Evolutionary conservation across 768 basidiomycete genomes (phyloP).

Genomic region (Cubamyces lactineus): DNA sequence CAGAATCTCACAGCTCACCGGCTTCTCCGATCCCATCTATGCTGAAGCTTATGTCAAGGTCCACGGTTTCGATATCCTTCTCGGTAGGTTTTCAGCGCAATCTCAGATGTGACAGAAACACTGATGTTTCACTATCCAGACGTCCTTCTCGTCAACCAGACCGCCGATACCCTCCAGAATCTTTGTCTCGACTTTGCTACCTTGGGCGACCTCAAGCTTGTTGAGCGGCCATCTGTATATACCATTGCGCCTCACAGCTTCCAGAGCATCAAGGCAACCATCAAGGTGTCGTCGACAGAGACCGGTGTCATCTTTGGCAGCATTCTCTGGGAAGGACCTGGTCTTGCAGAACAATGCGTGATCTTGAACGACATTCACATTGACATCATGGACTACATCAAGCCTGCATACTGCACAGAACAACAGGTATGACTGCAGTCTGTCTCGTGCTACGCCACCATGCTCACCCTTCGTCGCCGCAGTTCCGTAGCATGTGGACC

Average conservation of each 20-base stretch:
- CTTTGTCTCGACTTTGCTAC: conserved; percentile 97
- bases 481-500: conserved; percentile 99
- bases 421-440: conserved; percentile 64
- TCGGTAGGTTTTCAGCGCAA: conserved; percentile 55
- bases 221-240: conserved; percentile 92
- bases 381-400: conserved; percentile 99
- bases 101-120: background rate
- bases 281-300: conserved; percentile 98
- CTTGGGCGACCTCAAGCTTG: conserved; percentile 93
- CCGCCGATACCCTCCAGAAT: conserved; percentile 91
- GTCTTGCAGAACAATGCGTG: conserved; percentile 86
- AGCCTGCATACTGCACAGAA: conserved; percentile 94
- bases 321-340: conserved; percentile 93
- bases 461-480: conserved; percentile 8
- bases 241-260: conserved; percentile 96
- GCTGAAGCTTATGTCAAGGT: conserved; percentile 98
- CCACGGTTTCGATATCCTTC: conserved; percentile 94
- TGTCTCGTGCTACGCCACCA: background rate
- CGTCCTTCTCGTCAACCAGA: conserved; percentile 96
- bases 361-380: conserved; percentile 97
- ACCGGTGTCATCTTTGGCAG: conserved; percentile 99
- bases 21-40: conserved; percentile 98
- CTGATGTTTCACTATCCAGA: conserved; percentile 48
- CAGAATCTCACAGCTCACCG: conserved; percentile 91
- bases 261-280: conserved; percentile 98